phyloP scores from a whole-genome alignment of 1,139 yeast genomes.

The Candida sojae region DNA sequence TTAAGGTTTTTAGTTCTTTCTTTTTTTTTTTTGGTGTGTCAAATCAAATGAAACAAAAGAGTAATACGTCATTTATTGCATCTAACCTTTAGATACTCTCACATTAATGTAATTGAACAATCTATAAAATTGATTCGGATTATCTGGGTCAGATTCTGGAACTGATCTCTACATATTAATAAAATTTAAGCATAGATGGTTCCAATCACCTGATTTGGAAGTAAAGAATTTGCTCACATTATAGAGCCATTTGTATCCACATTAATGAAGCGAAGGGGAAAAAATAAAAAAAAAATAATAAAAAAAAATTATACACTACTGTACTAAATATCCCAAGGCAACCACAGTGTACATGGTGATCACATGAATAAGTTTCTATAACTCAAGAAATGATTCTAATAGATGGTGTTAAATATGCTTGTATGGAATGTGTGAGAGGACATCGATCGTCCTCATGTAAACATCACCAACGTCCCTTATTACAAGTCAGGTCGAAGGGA shows the following conservation, averaged over 20 bases:
- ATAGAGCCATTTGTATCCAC: background rate
- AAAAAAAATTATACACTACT: background rate
- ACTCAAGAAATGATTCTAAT: conserved; percentile 67
- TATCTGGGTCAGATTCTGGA: too few species aligned
- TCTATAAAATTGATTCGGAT: too few species aligned
- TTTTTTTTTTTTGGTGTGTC: too few species aligned
- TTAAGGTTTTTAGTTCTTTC: too few species aligned
- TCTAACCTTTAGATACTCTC: too few species aligned
- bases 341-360: background rate
- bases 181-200: background rate
- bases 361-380: background rate
- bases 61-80: too few species aligned
- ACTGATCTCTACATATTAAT: too few species aligned
- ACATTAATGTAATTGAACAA: too few species aligned
- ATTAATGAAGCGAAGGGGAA: background rate
- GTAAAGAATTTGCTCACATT: conserved; percentile 7
- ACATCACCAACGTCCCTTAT: conserved; percentile 76
- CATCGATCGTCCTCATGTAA: conserved; percentile 87
- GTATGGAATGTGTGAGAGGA: conserved; percentile 87
- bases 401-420: conserved; percentile 86
- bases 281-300: conserved; percentile 1
- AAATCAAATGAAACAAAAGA: too few species aligned
- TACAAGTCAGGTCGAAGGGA: conserved; percentile 87
- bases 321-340: background rate
- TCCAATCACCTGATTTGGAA: conserved; percentile 4